Conservation (phyloP, 331 rosid genomes). For the Prunus yedoensis region DNA sequence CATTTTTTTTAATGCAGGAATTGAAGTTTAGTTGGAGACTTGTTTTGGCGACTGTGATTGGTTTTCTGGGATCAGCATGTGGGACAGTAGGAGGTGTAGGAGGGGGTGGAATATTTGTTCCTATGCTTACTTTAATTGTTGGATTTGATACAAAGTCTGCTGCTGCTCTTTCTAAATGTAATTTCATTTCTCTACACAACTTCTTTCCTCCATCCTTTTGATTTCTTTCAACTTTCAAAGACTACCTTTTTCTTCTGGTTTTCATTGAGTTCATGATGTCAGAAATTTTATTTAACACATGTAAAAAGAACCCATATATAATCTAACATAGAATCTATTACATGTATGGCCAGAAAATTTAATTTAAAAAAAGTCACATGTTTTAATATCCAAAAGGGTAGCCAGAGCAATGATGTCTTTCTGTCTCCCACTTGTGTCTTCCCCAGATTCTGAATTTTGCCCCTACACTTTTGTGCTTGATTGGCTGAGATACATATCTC, state of each 20-base stretch:
- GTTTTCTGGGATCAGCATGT: slow-evolving; percentile 90
- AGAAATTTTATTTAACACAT: neutral
- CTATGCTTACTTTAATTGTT: slow-evolving; percentile 82
- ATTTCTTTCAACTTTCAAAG: neutral
- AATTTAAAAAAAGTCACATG: neutral
- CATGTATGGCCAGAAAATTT: neutral
- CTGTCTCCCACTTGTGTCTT: neutral
- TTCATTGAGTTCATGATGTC: neutral
- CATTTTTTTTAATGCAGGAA: slow-evolving; percentile 39
- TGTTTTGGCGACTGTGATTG: slow-evolving; percentile 67
- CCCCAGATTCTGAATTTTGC: neutral
- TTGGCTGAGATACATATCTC: neutral
- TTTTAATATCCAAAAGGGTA: neutral
- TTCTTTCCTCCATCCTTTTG: neutral
- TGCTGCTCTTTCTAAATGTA: slow-evolving; percentile 94
- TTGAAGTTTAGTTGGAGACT: slow-evolving; percentile 65
- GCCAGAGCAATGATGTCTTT: neutral
- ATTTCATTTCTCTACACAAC: neutral
- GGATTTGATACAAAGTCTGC: slow-evolving; percentile 96
- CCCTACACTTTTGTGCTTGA: no score
- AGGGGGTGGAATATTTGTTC: slow-evolving; percentile 97
- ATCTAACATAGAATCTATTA: neutral
- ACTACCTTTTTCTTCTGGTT: neutral
- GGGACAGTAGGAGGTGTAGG: slow-evolving; percentile 97
- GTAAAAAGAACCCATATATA: neutral